Conservation (phyloP, 176 grass and related monocot genomes). For the Zea luxurians region DNA sequence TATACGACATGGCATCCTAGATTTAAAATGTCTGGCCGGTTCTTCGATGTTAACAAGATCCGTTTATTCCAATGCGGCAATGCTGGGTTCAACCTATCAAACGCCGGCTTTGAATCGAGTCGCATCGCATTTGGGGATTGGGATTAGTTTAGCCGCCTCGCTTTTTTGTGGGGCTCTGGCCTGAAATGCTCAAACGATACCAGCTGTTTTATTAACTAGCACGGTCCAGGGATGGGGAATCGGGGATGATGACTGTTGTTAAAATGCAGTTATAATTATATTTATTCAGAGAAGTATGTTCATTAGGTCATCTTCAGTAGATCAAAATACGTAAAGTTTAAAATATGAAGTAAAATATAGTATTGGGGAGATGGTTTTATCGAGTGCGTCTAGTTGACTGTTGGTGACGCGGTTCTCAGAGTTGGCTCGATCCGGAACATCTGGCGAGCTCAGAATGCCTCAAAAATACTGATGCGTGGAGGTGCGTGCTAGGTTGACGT, state of each 20-base stretch:
- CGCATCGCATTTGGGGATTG: not conserved
- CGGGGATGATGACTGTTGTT: not conserved
- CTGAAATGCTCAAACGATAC: not conserved
- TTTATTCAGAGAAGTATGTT: too few relatives aligned
- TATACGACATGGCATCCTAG: not conserved
- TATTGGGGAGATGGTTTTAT: too few relatives aligned
- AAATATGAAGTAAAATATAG: too few relatives aligned
- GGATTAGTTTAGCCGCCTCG: not conserved
- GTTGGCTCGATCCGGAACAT: too few relatives aligned
- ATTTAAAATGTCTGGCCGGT: constrained; percentile 13
- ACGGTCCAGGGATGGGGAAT: not conserved
- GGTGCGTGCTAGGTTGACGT: not conserved
- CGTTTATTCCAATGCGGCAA: constrained; percentile 37
- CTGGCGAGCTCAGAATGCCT: too few relatives aligned
- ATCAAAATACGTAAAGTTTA: too few relatives aligned
- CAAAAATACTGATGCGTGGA: too few relatives aligned
- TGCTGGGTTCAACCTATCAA: constrained; percentile 28
- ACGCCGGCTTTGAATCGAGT: constrained; percentile 26
- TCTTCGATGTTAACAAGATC: constrained; percentile 47
- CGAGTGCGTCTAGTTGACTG: too few relatives aligned
- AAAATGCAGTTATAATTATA: too few relatives aligned
- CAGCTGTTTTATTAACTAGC: not conserved
- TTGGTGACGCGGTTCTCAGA: too few relatives aligned
- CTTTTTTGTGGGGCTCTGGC: not conserved
- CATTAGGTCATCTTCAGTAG: too few relatives aligned